A percentile compares a stretch with the other conserved stretches of the same genome.
Conservation (phyloP, 768 basidiomycete genomes). For the Pilatotrama ljubarskyi region DNA sequence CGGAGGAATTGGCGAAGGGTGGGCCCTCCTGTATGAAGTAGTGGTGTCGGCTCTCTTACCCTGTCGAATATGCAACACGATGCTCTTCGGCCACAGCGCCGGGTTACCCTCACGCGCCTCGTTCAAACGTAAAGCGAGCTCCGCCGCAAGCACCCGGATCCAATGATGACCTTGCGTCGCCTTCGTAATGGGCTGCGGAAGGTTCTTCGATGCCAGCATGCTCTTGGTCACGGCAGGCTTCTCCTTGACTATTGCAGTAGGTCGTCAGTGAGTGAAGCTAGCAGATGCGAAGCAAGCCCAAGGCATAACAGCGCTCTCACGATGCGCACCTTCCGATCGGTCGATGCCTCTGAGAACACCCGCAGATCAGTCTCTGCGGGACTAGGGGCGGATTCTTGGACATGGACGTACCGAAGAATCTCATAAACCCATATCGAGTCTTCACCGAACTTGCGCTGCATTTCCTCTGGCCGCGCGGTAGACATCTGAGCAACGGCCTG, state of each 20-base stretch:
- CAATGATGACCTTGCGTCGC: slow-evolving; percentile 81
- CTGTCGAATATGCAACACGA: slow-evolving; percentile 77
- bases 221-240: slow-evolving; percentile 80
- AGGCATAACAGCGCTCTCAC: background rate
- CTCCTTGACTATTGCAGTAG: slow-evolving; percentile 68
- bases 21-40: too few relatives aligned
- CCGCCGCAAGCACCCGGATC: slow-evolving; percentile 89
- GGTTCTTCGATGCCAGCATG: slow-evolving; percentile 96
- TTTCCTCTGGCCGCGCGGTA: slow-evolving; percentile 66
- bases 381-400: background rate
- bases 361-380: background rate
- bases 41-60: slow-evolving; percentile 52
- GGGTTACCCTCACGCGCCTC: slow-evolving; percentile 75
- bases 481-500: slow-evolving; percentile 55
- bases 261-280: background rate
- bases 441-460: slow-evolving; percentile 81
- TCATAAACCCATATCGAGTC: slow-evolving; percentile 91
- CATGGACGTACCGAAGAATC: slow-evolving; percentile 65
- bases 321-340: slow-evolving; percentile 70
- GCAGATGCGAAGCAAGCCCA: background rate
- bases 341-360: slow-evolving; percentile 74
- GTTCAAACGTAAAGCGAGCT: slow-evolving; percentile 80
- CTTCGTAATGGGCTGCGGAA: slow-evolving; percentile 74
- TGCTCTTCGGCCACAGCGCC: slow-evolving; percentile 88
- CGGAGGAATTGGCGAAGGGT: too few relatives aligned